Evolutionary conservation across 2,329 filamentous ascomycete species (phyloP).

Genomic region (Tolypocladium amazonense): DNA sequence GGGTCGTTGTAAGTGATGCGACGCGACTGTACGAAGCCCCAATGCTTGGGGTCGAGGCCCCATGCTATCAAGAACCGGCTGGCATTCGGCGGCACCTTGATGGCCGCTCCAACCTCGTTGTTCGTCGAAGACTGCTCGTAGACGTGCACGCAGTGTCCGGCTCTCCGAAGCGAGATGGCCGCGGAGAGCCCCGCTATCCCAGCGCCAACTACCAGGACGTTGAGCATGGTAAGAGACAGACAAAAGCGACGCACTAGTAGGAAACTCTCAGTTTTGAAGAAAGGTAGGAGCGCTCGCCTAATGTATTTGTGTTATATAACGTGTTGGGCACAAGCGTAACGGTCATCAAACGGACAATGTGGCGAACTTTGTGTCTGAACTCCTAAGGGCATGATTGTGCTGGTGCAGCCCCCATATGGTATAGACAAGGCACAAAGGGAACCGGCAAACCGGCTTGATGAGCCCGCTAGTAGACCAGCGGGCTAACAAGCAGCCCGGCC

Average conservation of each 20-base stretch:
- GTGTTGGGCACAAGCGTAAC: not conserved
- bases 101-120: slow-evolving; percentile 26
- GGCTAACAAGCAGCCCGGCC: not conserved
- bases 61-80: slow-evolving; percentile 21
- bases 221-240: slow-evolving; percentile 10
- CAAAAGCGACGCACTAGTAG: too few species aligned
- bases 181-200: slow-evolving; percentile 25
- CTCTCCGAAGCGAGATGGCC: slow-evolving; percentile 20
- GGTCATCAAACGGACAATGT: not conserved
- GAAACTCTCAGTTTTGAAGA: not conserved
- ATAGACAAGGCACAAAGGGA: not conserved
- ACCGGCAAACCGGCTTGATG: not conserved
- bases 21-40: slow-evolving; percentile 14
- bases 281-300: too few species aligned
- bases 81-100: slow-evolving; percentile 27
- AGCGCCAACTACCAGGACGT: slow-evolving; percentile 22
- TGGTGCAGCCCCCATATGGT: not conserved
- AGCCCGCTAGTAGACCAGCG: not conserved
- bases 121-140: slow-evolving; percentile 26
- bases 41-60: slow-evolving; percentile 21
- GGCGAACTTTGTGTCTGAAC: not conserved
- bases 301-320: not conserved
- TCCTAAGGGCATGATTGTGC: not conserved
- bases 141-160: slow-evolving; percentile 21
- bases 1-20: slow-evolving; percentile 12